Base-by-base conservation (phyloP, 1,284 basidiomycete genomes). In the Cryptococcus deneoformans region DNA sequence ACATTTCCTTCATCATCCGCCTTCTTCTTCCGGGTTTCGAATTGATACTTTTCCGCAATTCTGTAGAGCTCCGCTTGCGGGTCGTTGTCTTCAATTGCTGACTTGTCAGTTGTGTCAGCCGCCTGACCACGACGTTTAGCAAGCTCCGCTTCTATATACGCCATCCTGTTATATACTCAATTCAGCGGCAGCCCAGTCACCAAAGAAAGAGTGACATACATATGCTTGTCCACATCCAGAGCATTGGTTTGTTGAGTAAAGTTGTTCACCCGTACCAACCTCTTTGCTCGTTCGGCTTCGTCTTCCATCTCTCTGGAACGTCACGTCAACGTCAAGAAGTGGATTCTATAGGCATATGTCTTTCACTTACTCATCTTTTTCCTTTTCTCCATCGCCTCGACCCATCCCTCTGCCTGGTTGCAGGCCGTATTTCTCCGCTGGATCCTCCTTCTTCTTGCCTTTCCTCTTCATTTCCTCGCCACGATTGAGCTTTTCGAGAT, bases 191-290 rank as follows among this genome's bases (percentile, higher is more conserved):
- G 43, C 24, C 20, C 20, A 20, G 20, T 20, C 20, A 20, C 20
- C 20, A 20, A 20, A 20, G 54, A 49, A 45, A 34, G 14, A 42
- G 44, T 0, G 35, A 74, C 88, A 60, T 58, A 94, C 94, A 98
- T 98, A 72, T 98, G 95, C 71, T 96, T 97, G 79, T 99, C 94
- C 6, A 97, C 92, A 70, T 97, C 94, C 10, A 98, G 82, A 1
- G 87, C 86, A 71, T 96, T 96, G 2, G 94, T 99, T 78, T 98
- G 94, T 62, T 92, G 89, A 0, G 95, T 98, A 73, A 99, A 97
- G 79, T 97, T 96, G 78, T 90, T 94, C 29, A 85, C 82, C 50
- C 91, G 83, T 5, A 97, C 86, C 56, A 87, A 82, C 54, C 90
- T 81, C 35, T 75, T 75, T 16, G 88, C 85, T 61, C 85, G 86